These are phyloP conservation scores for Neurospora sp. DNA, from an alignment of 2,329 filamentous ascomycete genomes.

Conservation along the genomic window DNA sequence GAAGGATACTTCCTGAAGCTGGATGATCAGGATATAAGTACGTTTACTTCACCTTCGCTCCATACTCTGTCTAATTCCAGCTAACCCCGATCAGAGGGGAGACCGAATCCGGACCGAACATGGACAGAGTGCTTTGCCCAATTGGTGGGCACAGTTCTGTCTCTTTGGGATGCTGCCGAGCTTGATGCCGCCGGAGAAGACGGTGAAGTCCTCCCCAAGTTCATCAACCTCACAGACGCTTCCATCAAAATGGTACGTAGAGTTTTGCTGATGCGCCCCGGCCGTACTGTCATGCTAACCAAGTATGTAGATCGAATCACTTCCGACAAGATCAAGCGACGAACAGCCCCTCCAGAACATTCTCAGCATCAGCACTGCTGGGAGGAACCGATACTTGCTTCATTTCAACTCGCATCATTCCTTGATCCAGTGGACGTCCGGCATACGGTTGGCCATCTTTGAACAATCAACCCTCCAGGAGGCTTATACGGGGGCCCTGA, in stretches of 20 bases:
- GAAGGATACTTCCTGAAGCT: conserved; percentile 97
- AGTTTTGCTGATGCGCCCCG: not conserved
- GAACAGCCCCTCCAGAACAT: conserved; percentile 87
- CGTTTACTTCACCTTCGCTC: conserved; percentile 27
- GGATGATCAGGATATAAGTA: conserved; percentile 87
- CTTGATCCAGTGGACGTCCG: conserved; percentile 89
- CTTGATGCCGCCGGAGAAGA: conserved; percentile 80
- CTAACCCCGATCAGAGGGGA: conserved; percentile 55
- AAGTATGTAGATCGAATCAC: conserved; percentile 62
- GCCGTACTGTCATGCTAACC: conserved; percentile 10
- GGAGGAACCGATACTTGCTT: conserved; percentile 86
- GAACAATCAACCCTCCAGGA: conserved; percentile 91
- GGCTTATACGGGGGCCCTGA: conserved; percentile 89
- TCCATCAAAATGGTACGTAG: conserved; percentile 86
- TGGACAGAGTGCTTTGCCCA: conserved; percentile 98
- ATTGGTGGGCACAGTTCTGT: conserved; percentile 87
- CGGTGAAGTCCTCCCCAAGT: conserved; percentile 45
- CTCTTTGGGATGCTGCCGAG: conserved; percentile 89
- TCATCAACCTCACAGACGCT: conserved; percentile 94
- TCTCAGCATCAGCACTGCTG: conserved; percentile 88
- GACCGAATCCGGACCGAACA: conserved; percentile 72
- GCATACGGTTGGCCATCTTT: conserved; percentile 86
- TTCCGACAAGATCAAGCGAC: conserved; percentile 69
- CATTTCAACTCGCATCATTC: conserved; percentile 96
- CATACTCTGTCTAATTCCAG: conserved; percentile 11